These are phyloP conservation scores for Penicillium sp. DNA, from an alignment of 2,329 filamentous ascomycete genomes.

Conservation along the genomic window DNA sequence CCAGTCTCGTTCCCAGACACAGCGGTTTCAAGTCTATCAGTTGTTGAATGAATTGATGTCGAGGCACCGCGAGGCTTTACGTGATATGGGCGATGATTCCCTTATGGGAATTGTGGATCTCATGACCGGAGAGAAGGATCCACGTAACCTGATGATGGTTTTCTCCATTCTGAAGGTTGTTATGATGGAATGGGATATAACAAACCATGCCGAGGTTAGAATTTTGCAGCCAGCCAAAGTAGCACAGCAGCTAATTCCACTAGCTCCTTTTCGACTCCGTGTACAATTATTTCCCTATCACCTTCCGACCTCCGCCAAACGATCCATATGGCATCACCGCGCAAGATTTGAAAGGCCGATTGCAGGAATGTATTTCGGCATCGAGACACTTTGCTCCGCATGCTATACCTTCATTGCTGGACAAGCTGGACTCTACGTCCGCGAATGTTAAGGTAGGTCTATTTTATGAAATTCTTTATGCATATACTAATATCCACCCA, in stretches of 20 bases:
- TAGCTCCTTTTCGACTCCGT: conserved; percentile 63
- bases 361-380: conserved; percentile 64
- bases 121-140: conserved; percentile 68
- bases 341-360: conserved; percentile 64
- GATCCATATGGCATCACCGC: conserved; percentile 70
- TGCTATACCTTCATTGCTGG: conserved; percentile 65
- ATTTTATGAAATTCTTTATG: background rate
- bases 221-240: background rate
- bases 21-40: conserved; percentile 62
- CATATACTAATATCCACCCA: conserved; percentile 22
- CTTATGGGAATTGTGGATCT: conserved; percentile 62
- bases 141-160: conserved; percentile 68
- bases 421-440: conserved; percentile 69
- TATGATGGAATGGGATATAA: conserved; percentile 67
- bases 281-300: conserved; percentile 72
- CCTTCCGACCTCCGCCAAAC: conserved; percentile 67
- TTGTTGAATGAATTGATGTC: conserved; percentile 63
- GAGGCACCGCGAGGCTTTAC: conserved; percentile 58
- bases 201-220: conserved; percentile 57
- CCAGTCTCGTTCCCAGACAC: conserved; percentile 62
- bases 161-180: conserved; percentile 67
- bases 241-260: conserved; percentile 16
- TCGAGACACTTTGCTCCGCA: conserved; percentile 64
- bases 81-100: conserved; percentile 59
- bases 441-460: conserved; percentile 62